Conservation (phyloP, 495 filamentous ascomycete genomes). For the Xylaria intraflava region DNA sequence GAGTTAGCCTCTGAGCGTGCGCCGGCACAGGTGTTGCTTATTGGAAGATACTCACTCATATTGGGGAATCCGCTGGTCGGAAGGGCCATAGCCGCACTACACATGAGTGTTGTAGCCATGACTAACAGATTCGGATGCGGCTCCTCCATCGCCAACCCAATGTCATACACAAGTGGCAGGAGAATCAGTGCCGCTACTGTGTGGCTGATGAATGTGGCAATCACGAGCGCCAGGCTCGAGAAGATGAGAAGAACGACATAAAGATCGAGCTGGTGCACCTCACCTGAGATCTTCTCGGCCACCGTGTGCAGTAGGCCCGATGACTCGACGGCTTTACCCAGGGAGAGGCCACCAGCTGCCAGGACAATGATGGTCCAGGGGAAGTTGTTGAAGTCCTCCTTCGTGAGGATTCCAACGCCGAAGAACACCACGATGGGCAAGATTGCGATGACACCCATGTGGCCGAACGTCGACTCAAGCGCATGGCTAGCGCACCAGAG, state of each 20-base stretch:
- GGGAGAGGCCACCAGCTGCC: slow-evolving; percentile 83
- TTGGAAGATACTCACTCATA: slow-evolving; percentile 73
- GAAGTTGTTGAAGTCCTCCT: slow-evolving; percentile 99
- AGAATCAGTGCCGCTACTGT: slow-evolving; percentile 96
- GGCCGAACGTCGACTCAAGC: slow-evolving; percentile 79
- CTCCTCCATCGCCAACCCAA: slow-evolving; percentile 76
- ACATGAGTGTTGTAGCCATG: slow-evolving; percentile 67
- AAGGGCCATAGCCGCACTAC: slow-evolving; percentile 72
- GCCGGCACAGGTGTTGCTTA: neutral
- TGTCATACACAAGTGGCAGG: slow-evolving; percentile 77
- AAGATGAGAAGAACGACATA: slow-evolving; percentile 89
- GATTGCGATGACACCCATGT: slow-evolving; percentile 98
- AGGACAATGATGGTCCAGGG: slow-evolving; percentile 99
- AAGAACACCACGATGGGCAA: slow-evolving; percentile 95
- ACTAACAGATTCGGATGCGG: slow-evolving; percentile 93
- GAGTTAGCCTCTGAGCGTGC: slow-evolving; percentile 12
- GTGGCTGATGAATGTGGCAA: slow-evolving; percentile 97
- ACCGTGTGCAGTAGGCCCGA: slow-evolving; percentile 91
- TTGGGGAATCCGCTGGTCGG: slow-evolving; percentile 97
- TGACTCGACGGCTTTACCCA: slow-evolving; percentile 90
- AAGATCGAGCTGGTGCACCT: slow-evolving; percentile 71
- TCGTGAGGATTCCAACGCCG: slow-evolving; percentile 92
- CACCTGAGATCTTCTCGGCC: slow-evolving; percentile 62
- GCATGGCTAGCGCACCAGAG: slow-evolving; percentile 92
- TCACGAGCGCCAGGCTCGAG: slow-evolving; percentile 74